Base-by-base conservation (phyloP, 139 green algal species). In the Coelastrella sp. region DNA sequence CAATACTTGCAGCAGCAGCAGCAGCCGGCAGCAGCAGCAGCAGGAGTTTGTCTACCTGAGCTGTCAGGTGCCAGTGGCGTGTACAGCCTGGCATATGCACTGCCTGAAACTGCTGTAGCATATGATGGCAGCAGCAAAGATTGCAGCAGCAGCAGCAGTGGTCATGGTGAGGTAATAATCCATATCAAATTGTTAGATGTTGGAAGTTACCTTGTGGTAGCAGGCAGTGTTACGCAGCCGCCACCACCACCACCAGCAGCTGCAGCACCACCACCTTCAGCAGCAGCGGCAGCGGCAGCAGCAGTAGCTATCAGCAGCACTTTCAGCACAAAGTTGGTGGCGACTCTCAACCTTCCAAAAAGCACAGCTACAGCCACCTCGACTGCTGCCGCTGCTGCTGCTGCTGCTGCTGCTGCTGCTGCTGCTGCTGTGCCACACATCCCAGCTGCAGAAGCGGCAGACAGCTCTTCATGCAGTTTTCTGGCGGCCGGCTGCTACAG, bases 191-290 rank as follows among this genome's bases (percentile, higher is more conserved):
- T 15, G 6, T 12, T 78, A 8, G 82, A 87, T 78, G 63, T 87
- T 35, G 82, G 82, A 7, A 49, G 78, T 15, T 35, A 87, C 27
- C 19, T 87, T 8, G 82, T 87, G 4, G 8, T 78, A 14, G 82
- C 63, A 63, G 82, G 82, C 4, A 78, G 61, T 63, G 15, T 78
- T 25, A 87, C 7, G n/a, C 25, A 70, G 15, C 6, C 59, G 73
- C 8, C 7, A 25, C 61, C 82, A 87, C n/a, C 78, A 84, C 58
- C 80, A 75, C 61, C 82, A 87, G 63, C 82, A 87, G 61, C 63
- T 20, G 61, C 57, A 49, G 79, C 79, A 72, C 58, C 8, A 24
- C 8, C n/a, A 70, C 9, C 20, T 6, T 0, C 78, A 83, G 57
- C 58, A 56, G 57, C 57, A 24, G 35, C 58, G 74, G 79, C 9